Percentiles rank a stretch among this genome's conserved stretches.
phyloP scores from a whole-genome alignment of 2,329 filamentous ascomycete species.

The Trichoderma oligosporum region DNA sequence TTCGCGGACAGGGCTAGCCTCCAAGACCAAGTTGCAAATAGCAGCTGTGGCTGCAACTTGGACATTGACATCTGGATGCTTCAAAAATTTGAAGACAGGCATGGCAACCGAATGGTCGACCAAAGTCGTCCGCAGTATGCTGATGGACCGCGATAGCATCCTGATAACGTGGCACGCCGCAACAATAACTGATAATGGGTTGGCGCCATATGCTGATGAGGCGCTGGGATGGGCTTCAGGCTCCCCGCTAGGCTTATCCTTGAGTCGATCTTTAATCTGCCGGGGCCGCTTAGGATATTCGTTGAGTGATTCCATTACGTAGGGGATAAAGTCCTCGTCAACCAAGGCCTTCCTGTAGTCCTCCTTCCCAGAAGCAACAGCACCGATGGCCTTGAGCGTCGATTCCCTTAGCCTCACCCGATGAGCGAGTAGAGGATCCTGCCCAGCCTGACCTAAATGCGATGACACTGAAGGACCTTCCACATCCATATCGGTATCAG shows the following conservation, averaged over 20 bases:
- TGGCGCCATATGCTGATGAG: slow-evolving; percentile 59
- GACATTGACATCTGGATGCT: slow-evolving; percentile 70
- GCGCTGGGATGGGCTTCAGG: slow-evolving; percentile 26
- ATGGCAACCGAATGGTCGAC: slow-evolving; percentile 80
- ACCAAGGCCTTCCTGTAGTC: slow-evolving; percentile 79
- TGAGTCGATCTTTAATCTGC: slow-evolving; percentile 40
- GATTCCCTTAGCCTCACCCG: slow-evolving; percentile 73
- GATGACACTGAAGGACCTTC: slow-evolving; percentile 37
- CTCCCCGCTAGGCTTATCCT: slow-evolving; percentile 36
- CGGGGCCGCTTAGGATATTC: slow-evolving; percentile 52
- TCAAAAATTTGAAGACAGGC: slow-evolving; percentile 72
- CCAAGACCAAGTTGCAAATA: slow-evolving; percentile 79
- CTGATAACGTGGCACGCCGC: slow-evolving; percentile 80
- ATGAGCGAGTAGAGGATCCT: slow-evolving; percentile 59
- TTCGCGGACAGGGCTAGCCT: slow-evolving; percentile 87
- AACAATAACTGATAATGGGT: slow-evolving; percentile 72
- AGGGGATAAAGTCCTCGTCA: slow-evolving; percentile 73
- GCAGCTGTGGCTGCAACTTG: slow-evolving; percentile 82
- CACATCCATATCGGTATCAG: slow-evolving; percentile 34
- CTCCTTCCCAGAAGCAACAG: slow-evolving; percentile 76
- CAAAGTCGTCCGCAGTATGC: slow-evolving; percentile 76
- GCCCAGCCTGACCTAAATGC: slow-evolving; percentile 58
- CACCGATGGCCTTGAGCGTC: slow-evolving; percentile 73
- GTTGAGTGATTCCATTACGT: slow-evolving; percentile 75
- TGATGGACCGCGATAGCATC: slow-evolving; percentile 80